Evolutionary conservation across 2,329 filamentous ascomycete genomes (phyloP).

Genomic region (Metarhizium robertsii): DNA sequence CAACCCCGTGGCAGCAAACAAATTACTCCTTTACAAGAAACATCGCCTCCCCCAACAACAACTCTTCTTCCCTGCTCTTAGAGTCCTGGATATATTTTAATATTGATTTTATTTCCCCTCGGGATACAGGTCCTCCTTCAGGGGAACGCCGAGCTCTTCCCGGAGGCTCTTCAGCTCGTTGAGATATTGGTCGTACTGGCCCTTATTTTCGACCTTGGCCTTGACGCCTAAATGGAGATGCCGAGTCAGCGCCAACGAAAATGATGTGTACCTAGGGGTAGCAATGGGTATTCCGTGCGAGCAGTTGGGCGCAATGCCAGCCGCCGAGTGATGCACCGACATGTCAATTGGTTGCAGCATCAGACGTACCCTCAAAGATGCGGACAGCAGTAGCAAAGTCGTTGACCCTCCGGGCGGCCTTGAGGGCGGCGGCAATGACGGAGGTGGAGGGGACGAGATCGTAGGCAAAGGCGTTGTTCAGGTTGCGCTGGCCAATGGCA

Average conservation of each 20-base stretch:
- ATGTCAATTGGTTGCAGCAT: neutral
- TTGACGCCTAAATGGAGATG: constrained; percentile 63
- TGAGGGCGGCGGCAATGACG: constrained; percentile 84
- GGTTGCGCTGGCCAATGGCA: constrained; percentile 54
- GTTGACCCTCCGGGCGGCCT: constrained; percentile 91
- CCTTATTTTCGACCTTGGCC: constrained; percentile 98
- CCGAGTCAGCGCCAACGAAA: neutral
- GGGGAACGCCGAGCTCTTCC: constrained; percentile 82
- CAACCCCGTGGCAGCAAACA: constrained; percentile 3
- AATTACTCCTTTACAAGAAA: constrained; percentile 2
- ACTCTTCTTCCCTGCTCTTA: neutral
- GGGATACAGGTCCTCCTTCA: constrained; percentile 92
- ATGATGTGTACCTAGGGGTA: neutral
- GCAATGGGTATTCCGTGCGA: neutral
- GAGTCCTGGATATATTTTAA: neutral
- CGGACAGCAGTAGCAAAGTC: constrained; percentile 97
- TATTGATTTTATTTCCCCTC: constrained; percentile 36
- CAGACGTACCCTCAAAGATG: constrained; percentile 83
- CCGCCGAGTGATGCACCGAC: neutral
- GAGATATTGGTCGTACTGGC: constrained; percentile 95
- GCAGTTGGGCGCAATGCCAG: neutral
- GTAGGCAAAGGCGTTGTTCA: constrained; percentile 99
- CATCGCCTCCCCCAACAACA: neutral
- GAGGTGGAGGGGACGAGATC: constrained; percentile 93
- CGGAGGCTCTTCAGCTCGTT: constrained; percentile 85